Conservation (phyloP, 2,329 filamentous ascomycete genomes). For the Clonostachys rhizophaga region DNA sequence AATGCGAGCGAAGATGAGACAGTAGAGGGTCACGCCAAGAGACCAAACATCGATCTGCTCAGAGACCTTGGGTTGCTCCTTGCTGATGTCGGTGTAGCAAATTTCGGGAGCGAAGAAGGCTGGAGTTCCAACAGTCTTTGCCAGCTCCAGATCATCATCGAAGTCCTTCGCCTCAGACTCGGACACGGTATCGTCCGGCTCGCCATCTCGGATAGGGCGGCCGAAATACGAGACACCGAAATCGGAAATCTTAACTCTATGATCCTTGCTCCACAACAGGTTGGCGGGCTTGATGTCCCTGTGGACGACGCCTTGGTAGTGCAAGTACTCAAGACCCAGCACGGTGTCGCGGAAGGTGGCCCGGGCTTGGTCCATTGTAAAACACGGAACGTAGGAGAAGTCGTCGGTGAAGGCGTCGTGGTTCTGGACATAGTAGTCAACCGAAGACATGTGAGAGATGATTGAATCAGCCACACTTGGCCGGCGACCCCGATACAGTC, state of each 20-base stretch:
- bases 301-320: slow-evolving; percentile 81
- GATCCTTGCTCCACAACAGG: slow-evolving; percentile 77
- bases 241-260: slow-evolving; percentile 94
- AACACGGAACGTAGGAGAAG: slow-evolving; percentile 87
- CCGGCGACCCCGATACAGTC: slow-evolving; percentile 58
- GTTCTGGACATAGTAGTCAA: slow-evolving; percentile 51
- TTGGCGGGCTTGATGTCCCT: slow-evolving; percentile 88
- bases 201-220: slow-evolving; percentile 76
- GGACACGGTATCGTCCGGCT: slow-evolving; percentile 67
- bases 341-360: slow-evolving; percentile 89
- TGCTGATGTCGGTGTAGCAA: slow-evolving; percentile 78
- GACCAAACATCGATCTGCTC: slow-evolving; percentile 98
- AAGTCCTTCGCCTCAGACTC: slow-evolving; percentile 83
- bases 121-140: slow-evolving; percentile 95
- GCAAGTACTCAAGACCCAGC: slow-evolving; percentile 87
- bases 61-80: slow-evolving; percentile 71
- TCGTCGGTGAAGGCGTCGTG: slow-evolving; percentile 77
- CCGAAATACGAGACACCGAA: slow-evolving; percentile 98
- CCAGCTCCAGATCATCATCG: slow-evolving; percentile 91
- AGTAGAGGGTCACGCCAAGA: slow-evolving; percentile 91
- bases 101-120: slow-evolving; percentile 97
- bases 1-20: slow-evolving; percentile 87
- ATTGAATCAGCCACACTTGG: slow-evolving; percentile 79
- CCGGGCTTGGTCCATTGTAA: slow-evolving; percentile 79
- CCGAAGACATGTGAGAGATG: slow-evolving; percentile 64